Base-by-base conservation (phyloP, 208 protist species). In the Wallacemonas rigidus region DNA sequence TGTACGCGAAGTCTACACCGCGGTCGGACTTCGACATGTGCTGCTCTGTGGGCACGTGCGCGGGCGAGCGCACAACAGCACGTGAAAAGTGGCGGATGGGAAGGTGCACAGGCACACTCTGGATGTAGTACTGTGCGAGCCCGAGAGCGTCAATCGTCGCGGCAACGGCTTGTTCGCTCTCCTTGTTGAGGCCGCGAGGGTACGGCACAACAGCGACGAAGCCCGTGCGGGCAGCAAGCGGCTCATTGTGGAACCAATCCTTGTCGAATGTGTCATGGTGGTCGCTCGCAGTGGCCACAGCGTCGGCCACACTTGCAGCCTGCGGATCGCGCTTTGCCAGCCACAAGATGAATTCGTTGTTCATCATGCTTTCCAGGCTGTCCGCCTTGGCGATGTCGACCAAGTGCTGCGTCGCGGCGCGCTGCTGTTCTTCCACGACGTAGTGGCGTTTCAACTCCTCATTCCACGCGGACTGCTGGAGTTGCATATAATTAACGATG, bases 151-250 rank as follows among this genome's bases (percentile, higher is more conserved):
- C 80, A 9, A 93, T 81, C 36, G 78, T 67, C 17, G 58, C 41
- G 47, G 72, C 67, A n/a, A 85, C 57, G n/a, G 61, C 67, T 26
- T 45, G 40, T 43, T 67, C 56, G 15, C 78, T 79, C 45, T 82
- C 69, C 40, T 67, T 60, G 17, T 75, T 75, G 15, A 76, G 77
- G 1, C 72, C 43, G 7, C 76, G 75, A 36, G 75, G 81, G 72
- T 80, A 93, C 6, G 85, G 85, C 15, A 88, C 81, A 55, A 93
- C 69, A 2, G 85, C 88, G 7, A 80, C 72, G 60, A 91, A 93
- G 1, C 85, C 85, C 11, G 88, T 91, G 72, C 80, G 79, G 26
- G 55, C 69, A 0, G 80, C 71, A 17, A 93, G 71, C 6, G 43
- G 57, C 43, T 90, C 83, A 26, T 79, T 63, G 43, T 88, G 82